Evolutionary conservation across 345 rosid genomes (phyloP), one percentile per base, ranked within the genome.

Genomic region (Salix udensis): DNA sequence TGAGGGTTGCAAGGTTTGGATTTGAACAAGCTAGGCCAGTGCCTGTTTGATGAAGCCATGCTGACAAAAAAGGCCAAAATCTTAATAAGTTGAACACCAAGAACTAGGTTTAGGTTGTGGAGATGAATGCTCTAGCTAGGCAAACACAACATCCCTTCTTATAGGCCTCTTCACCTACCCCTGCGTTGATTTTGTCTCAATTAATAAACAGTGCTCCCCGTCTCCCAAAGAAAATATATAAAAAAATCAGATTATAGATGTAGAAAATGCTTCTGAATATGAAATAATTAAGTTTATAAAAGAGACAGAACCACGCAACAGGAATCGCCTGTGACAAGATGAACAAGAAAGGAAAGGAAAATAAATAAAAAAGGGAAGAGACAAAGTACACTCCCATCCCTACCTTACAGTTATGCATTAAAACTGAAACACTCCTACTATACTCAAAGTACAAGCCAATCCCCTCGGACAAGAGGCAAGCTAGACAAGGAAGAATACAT

Each of bases 1-100:
- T 83, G 89, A 70, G 87, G 30, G 83, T 87, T 88, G 91, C 91
- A 87, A 68, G 98, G 99, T 89, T 96, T 96, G 88, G 97, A 92
- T 80, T 92, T 94, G 91, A 96, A 96, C 99, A 92, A 84, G 84
- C 98, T 96, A 74, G 99, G 98, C 99, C 99, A 96, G 94, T 96
- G 98, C 83, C 95, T 92, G 86, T 96, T 94, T 74, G 99, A 94
- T 53, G 99, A 96, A 86, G 97, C 97, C 99, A 96, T 93, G 82
- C 75, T 78, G 83, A 71, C 74, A 70, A 60, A 71, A 34, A 65
- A 67, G 53, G 58, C 50, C 21, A 65, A 71, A 55, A 70, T 55
- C 53, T 58, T 58, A 9, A 1, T 5, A 36, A 55, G 30, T 52
- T 23, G 70, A 70, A 62, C 16, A 36, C 48, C 34, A 58, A 60